Base-by-base conservation (phyloP, 371 early-diverging fungal species). In the Mortierella sp. region DNA sequence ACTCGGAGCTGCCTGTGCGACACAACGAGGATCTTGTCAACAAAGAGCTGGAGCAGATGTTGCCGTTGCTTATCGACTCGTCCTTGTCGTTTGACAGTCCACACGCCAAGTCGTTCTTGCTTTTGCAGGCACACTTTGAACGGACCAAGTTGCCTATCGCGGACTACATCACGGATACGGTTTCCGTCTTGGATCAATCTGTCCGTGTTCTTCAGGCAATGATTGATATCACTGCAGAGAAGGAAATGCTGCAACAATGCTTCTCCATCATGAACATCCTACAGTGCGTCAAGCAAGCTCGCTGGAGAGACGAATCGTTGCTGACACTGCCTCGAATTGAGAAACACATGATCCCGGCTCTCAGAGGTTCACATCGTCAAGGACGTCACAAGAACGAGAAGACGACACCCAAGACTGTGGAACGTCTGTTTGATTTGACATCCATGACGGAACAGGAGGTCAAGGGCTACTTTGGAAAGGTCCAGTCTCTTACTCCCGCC, bases 61-160 rank as follows among this genome's bases (percentile, higher is more conserved):
- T 94, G 3, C 96, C 95, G 22, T 85, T 89, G 65, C 92, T 92
- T 68, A 73, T 93, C 41, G 82, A 74, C 34, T 58, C 71, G 10
- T n/a, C n/a, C n/a, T 79, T 88, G 43, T 85, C 88, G 51, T 78
- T 81, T 7, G 76, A 87, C 57, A 91, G 93, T 57, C 94, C 97
- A 3, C 92, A 95, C 56, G 88, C 92, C 85, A 96, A 97, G 80
- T 88, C 95, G 27, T 92, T 95, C 58, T 74, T 98, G 29, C 79
- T 98, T 21, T 70, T 98, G 54, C 99, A 98, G 82, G 93, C 96
- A 6, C 97, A 98, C 80, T 98, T 98, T 71, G 89, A 92, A 41
- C 92, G 98, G 9, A 82, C 96, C 14, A 85, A 91, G 58, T 82
- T 98, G 40, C 96, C 97, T 8, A n/a, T n/a, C n/a, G 89, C 94